phyloP scores from a whole-genome alignment of 768 basidiomycete genomes.

The button mushroom (Agaricus bisporus) region DNA sequence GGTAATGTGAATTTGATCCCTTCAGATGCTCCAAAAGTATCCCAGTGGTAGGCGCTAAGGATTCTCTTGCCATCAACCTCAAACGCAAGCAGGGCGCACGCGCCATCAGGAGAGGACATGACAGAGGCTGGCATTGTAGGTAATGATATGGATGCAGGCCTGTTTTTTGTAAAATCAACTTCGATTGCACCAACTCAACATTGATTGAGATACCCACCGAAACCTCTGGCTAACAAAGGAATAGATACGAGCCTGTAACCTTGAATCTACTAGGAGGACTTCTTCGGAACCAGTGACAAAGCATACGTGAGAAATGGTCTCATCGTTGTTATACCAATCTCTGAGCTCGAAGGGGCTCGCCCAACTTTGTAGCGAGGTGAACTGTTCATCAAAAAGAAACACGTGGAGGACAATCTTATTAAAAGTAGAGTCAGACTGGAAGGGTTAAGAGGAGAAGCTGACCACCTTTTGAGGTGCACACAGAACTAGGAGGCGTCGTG shows the following conservation, averaged over 20 bases:
- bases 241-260: conserved; percentile 39
- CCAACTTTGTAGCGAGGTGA: conserved; percentile 31
- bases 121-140: conserved; percentile 26
- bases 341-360: conserved; percentile 35
- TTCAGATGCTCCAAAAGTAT: conserved; percentile 44
- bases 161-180: conserved; percentile 21
- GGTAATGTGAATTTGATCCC: conserved; percentile 36
- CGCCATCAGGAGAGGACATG: conserved; percentile 46
- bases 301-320: conserved; percentile 20
- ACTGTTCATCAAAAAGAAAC: conserved; percentile 41
- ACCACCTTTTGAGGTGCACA: conserved; percentile 36
- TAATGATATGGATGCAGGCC: conserved; percentile 30
- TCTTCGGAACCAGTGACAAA: conserved; percentile 50
- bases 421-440: background rate
- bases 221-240: conserved; percentile 50
- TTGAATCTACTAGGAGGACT: conserved; percentile 41
- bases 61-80: conserved; percentile 10
- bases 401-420: conserved; percentile 34
- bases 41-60: conserved; percentile 39
- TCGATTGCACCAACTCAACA: background rate
- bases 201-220: conserved; percentile 27
- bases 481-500: conserved; percentile 40
- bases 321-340: conserved; percentile 32
- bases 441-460: background rate
- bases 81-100: conserved; percentile 39